Evolutionary conservation across 441 rosid species (phyloP).

Genomic region (Gossypium laxum): DNA sequence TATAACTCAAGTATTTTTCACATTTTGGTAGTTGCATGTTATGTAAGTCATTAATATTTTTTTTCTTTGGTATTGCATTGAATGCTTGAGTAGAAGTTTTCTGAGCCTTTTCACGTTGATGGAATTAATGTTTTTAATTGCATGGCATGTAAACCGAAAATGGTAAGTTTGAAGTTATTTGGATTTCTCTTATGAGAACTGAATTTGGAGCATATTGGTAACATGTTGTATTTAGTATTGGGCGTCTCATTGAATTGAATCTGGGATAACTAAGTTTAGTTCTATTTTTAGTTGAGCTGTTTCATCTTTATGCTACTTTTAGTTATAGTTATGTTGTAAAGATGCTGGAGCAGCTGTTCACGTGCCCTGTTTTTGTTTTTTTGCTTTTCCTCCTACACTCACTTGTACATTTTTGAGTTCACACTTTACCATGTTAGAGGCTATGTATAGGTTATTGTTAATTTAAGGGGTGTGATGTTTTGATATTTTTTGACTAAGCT

Average conservation of each 20-base stretch:
- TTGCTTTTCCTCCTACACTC: background rate
- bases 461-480: conserved; percentile 19
- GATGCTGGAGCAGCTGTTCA: background rate
- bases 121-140: conserved; percentile 1
- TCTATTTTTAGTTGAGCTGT: background rate
- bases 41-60: background rate
- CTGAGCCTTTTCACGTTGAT: background rate
- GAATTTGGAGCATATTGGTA: background rate
- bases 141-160: background rate
- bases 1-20: background rate
- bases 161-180: background rate
- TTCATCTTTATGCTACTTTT: background rate
- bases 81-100: background rate
- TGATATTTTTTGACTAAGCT: conserved; percentile 43
- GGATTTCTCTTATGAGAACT: background rate
- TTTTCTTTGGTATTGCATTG: conserved; percentile 5
- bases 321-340: background rate
- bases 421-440: background rate
- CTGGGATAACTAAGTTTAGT: background rate
- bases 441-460: conserved; percentile 7
- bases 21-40: background rate
- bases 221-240: background rate
- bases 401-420: background rate
- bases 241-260: background rate
- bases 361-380: background rate